A percentile compares a stretch with the other conserved stretches of the same genome.
phyloP scores from a whole-genome alignment of 192 early-diverging fungal species.

The Tieghemiomyces parasiticus region DNA sequence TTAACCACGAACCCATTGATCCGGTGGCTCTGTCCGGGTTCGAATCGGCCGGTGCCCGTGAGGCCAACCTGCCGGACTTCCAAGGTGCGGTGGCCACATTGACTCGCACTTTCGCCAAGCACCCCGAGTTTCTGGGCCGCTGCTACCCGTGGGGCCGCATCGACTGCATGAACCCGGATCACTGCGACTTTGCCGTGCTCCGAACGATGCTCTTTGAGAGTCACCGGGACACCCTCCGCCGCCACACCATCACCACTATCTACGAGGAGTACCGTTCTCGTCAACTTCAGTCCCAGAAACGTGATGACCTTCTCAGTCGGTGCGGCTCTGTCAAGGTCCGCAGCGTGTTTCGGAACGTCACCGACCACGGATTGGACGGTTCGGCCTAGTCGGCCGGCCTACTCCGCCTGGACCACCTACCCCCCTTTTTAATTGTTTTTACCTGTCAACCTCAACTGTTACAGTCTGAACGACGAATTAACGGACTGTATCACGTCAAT shows the following conservation, averaged over 20 bases:
- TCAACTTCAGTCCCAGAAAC: slow-evolving; percentile 63
- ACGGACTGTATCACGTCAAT: neutral
- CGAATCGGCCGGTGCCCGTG: neutral
- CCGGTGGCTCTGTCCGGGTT: neutral
- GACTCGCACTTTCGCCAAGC: slow-evolving; percentile 28
- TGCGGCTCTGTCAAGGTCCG: slow-evolving; percentile 79
- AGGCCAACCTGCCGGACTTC: neutral
- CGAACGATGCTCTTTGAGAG: slow-evolving; percentile 80
- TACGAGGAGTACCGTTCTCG: slow-evolving; percentile 90
- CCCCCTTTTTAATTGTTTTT: neutral
- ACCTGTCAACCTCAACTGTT: neutral
- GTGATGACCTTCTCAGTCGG: slow-evolving; percentile 65
- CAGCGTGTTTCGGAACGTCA: slow-evolving; percentile 78
- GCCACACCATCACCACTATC: slow-evolving; percentile 69
- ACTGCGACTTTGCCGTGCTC: slow-evolving; percentile 89
- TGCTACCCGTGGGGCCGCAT: slow-evolving; percentile 86
- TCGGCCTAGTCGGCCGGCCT: neutral
- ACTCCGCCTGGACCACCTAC: neutral
- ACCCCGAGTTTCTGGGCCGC: slow-evolving; percentile 71
- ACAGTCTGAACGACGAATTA: neutral
- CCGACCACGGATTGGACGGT: slow-evolving; percentile 60
- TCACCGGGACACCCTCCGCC: slow-evolving; percentile 91
- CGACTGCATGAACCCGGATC: slow-evolving; percentile 89
- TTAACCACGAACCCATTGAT: slow-evolving; percentile 8
- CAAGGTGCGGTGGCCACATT: neutral